Base-by-base conservation (phyloP, 495 filamentous ascomycete genomes). In the Neurospora hispaniola region DNA sequence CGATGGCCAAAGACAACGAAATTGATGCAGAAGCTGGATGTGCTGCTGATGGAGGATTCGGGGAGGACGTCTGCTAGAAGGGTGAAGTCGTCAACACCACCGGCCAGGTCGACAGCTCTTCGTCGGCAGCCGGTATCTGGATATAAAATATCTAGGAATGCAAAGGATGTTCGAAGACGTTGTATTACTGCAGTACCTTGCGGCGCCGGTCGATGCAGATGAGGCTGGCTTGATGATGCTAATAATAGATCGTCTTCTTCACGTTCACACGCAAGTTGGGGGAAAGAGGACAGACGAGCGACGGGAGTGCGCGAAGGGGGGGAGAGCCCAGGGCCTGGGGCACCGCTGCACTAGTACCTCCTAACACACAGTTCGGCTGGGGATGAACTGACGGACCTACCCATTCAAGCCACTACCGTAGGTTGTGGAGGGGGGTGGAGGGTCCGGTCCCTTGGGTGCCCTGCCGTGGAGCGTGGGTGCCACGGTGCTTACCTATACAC, bases 221-320 rank as follows among this genome's bases (percentile, higher is more conserved):
- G 75, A 79, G 77, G 77, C 77, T 80, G 76, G 78, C 77, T 75
- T 80, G 76, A 75, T 74, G 76, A 75, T 79, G 71, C 79, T 78
- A 80, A 80, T 75, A 75, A 80, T 80, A 80, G 78, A 76, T 74
- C 43, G 75, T 70, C 68, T 66, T 73, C 54, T 66, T 66, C 27
- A 66, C 54, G 27, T 66, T 66, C 54, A 66, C 54, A 66, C 54
- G 54, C 27, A 66, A 70, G 76, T 54, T 71, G 71, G 74, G 77
- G 79, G 74, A 73, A 71, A 76, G 78, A 74, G 73, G 77, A 73
- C 74, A 75, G 68, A 75, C 71, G 71, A 73, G 72, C 48, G 71
- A 72, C 59, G 74, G 76, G 70, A 71, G 73, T 66, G 62, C 39
- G 71, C 54, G 69, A 74, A 74, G 40, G 40, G 73, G 73, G 75